These are phyloP conservation scores for Xylona heveae DNA, from an alignment of 495 filamentous ascomycete species.

Conservation along the genomic window DNA sequence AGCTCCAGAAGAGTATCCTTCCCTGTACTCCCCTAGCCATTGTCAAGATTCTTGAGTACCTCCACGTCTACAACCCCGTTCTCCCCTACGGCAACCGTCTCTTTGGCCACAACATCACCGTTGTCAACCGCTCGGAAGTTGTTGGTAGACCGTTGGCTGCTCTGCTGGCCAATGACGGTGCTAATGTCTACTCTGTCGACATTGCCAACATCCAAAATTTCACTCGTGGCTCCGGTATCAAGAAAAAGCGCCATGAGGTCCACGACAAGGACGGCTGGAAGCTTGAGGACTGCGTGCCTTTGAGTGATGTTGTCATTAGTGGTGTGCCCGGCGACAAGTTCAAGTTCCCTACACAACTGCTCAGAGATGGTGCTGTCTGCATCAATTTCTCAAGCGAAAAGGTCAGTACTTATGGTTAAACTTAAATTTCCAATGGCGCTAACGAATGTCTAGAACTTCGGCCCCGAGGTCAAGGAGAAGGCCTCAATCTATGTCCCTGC, in stretches of 20 bases:
- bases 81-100: conserved; percentile 83
- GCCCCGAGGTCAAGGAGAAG: conserved; percentile 67
- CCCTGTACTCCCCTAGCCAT: conserved; percentile 91
- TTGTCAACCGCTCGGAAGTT: conserved; percentile 89
- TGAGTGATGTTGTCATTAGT: conserved; percentile 84
- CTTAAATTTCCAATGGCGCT: conserved; percentile 3
- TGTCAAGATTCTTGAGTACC: conserved; percentile 88
- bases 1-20: conserved; percentile 70
- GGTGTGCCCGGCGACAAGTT: conserved; percentile 74
- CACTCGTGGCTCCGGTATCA: conserved; percentile 65
- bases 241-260: conserved; percentile 64
- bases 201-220: conserved; percentile 83
- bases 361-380: conserved; percentile 80
- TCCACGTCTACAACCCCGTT: conserved; percentile 92
- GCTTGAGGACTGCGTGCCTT: conserved; percentile 57
- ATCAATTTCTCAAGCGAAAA: conserved; percentile 95
- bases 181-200: conserved; percentile 86
- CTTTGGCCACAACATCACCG: conserved; percentile 76
- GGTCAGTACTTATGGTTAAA: conserved; percentile 16
- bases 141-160: conserved; percentile 90
- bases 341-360: conserved; percentile 65
- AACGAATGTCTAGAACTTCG: conserved; percentile 47
- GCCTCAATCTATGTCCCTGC: conserved; percentile 94
- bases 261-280: conserved; percentile 52
- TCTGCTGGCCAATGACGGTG: conserved; percentile 86